These are phyloP conservation scores for Diddensiella transvaalensis DNA, from an alignment of 805 yeast species.

Conservation along the genomic window DNA sequence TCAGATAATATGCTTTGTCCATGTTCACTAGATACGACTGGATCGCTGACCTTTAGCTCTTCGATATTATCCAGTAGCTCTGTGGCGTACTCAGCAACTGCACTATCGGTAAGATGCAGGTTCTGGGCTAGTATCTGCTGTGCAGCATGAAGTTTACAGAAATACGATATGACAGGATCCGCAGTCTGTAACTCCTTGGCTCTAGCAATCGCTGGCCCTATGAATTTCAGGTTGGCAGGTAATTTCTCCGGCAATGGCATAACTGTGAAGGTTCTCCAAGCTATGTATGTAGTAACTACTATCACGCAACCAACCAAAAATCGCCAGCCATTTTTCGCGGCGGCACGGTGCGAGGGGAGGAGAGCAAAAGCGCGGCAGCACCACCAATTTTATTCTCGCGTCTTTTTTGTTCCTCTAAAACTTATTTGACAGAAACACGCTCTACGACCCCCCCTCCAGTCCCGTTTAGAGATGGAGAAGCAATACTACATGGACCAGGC, in stretches of 20 bases:
- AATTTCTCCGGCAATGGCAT: conserved; percentile 8
- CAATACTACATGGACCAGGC: not conserved
- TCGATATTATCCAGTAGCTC: conserved; percentile 71
- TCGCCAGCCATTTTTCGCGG: not conserved
- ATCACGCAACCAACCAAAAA: not conserved
- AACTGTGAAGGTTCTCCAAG: not conserved
- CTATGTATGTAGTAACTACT: not conserved
- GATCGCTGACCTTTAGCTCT: conserved; percentile 39
- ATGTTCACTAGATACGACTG: conserved; percentile 36
- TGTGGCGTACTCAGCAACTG: conserved; percentile 57
- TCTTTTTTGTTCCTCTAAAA: not conserved
- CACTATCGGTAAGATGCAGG: conserved; percentile 54
- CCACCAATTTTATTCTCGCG: not conserved
- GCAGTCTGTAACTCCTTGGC: conserved; percentile 48
- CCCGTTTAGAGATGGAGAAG: not conserved
- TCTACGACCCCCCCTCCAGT: not conserved
- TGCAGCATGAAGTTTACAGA: conserved; percentile 66
- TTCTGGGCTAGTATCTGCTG: conserved; percentile 62
- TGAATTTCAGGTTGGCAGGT: conserved; percentile 27
- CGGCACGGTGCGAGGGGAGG: no score
- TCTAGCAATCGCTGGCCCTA: conserved; percentile 27
- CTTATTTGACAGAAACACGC: no score
- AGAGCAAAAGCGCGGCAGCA: no score
- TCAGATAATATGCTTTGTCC: conserved; percentile 52
- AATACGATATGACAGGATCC: conserved; percentile 71